phyloP scores from a whole-genome alignment of 805 yeast genomes.

The Kluyveromyces nonfermentans region DNA sequence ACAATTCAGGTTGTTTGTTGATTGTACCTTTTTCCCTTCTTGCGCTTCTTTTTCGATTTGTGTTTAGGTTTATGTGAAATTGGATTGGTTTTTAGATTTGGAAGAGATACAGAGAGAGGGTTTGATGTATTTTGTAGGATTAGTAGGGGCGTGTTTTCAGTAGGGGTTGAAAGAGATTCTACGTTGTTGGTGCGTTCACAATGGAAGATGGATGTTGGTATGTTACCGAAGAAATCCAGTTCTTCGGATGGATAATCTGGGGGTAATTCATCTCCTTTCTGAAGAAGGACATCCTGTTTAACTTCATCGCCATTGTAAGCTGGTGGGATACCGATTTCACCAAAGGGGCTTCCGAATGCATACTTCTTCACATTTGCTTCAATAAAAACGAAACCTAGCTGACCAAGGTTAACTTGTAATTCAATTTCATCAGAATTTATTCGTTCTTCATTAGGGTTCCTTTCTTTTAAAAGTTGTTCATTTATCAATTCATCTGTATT shows the following conservation, averaged over 20 bases:
- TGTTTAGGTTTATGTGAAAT: conserved; percentile 4
- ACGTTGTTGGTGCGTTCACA: not conserved
- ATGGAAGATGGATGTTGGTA: not conserved
- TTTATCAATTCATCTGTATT: conserved; percentile 10
- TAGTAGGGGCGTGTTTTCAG: not conserved
- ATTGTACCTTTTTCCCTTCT: conserved; percentile 9
- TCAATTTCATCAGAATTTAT: conserved; percentile 25
- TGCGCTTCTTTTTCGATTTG: conserved; percentile 12
- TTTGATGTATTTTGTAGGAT: not conserved
- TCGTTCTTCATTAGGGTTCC: conserved; percentile 14
- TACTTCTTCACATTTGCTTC: conserved; percentile 81
- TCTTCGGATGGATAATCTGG: conserved; percentile 61
- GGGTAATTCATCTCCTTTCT: conserved; percentile 64
- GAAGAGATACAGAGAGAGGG: not conserved
- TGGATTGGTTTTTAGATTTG: not conserved
- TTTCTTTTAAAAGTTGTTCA: conserved; percentile 13
- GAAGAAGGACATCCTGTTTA: conserved; percentile 46
- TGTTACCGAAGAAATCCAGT: conserved; percentile 44
- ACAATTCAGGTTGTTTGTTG: not conserved
- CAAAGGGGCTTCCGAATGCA: conserved; percentile 50
- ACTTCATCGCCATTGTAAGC: conserved; percentile 34
- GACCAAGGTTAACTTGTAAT: conserved; percentile 65
- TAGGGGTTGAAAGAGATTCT: not conserved
- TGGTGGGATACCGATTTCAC: conserved; percentile 39
- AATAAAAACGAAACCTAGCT: conserved; percentile 67